Base-by-base conservation (phyloP, 2,329 filamentous ascomycete species). In the Xylariaceae sp. region DNA sequence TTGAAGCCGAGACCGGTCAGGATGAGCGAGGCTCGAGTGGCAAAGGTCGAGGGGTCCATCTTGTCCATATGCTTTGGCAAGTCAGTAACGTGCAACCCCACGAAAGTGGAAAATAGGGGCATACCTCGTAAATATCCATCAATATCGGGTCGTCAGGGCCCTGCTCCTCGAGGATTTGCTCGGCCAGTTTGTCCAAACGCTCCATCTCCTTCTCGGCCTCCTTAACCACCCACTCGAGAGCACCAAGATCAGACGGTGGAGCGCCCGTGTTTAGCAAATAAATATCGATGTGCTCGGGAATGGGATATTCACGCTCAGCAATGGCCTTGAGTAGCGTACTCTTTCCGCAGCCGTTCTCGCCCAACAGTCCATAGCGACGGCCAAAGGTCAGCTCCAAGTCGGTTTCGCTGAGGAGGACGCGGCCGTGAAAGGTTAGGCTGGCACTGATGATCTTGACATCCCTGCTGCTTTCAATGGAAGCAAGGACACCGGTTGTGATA, bases 321-420 rank as follows among this genome's bases (percentile, higher is more conserved):
- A 99, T 96, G 64, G 94, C 85, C 81, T 97, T 97, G 72, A 99
- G 84, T 27, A 99, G 77, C n/a, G 94, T 99, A 62, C 90, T 95
- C 83, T 99, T 99, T 74, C 94, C 94, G 76, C 94, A 99, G 63
- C 94, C 94, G 88, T 99, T 99, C 84, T 99, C 94, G 70, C 94
- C 94, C 61, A 99, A 80, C 53, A 99, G 81, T 73, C 94, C 94
- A 73, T 99, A 99, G 69, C 94, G 86, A 68, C 92, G 89, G 63
- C 89, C 92, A 73, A 91, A 94, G 73, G 89, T 93, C 69, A 99
- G 83, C 77, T 99, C 95, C 73, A 99, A 82, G 44, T 87, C 95
- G 60, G 90, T 90, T 76, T 99, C 94, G 72, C 87, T 93, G 77
- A 99, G 90, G 57, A 99, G 86, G 64, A 97, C 94, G 67, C 89